Conservation (phyloP, 2,329 filamentous ascomycete species). For the Nigrospora osmanthi region DNA sequence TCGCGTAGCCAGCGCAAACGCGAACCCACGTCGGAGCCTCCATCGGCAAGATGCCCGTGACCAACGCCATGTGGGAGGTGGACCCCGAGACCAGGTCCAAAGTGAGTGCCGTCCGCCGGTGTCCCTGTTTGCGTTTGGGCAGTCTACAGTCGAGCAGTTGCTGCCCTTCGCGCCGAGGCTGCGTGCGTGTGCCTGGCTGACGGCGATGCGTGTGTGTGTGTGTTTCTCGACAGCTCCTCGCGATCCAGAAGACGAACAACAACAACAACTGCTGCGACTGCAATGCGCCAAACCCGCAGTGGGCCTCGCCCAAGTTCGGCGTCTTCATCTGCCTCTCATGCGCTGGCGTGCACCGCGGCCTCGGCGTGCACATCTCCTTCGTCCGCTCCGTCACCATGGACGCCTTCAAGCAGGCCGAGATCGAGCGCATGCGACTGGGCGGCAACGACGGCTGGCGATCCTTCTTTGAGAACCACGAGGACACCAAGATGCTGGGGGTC, state of each 20-base stretch:
- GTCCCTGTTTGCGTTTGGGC: not conserved
- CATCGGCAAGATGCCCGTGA: too few relatives aligned
- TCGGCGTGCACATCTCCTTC: constrained; percentile 97
- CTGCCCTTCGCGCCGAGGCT: not conserved
- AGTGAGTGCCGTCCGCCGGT: constrained; percentile 41
- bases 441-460: constrained; percentile 82
- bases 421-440: constrained; percentile 86
- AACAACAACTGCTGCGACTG: constrained; percentile 95
- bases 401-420: constrained; percentile 88
- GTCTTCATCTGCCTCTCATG: constrained; percentile 98
- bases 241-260: constrained; percentile 81
- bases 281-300: constrained; percentile 91
- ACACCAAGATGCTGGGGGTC: constrained; percentile 58
- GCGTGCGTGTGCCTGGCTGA: too few relatives aligned
- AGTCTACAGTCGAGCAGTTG: not conserved
- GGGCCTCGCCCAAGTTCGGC: constrained; percentile 95
- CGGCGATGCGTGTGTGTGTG: too few relatives aligned
- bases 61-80: constrained; percentile 92
- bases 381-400: constrained; percentile 98
- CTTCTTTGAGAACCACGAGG: constrained; percentile 72
- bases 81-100: constrained; percentile 96
- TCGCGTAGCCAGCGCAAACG: too few relatives aligned
- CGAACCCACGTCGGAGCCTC: too few relatives aligned
- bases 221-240: constrained; percentile 50
- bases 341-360: constrained; percentile 86